Evolutionary conservation across 257 asterid species (phyloP), one percentile per base, ranked within the genome.

Genomic region (Nicotiana knightiana): DNA sequence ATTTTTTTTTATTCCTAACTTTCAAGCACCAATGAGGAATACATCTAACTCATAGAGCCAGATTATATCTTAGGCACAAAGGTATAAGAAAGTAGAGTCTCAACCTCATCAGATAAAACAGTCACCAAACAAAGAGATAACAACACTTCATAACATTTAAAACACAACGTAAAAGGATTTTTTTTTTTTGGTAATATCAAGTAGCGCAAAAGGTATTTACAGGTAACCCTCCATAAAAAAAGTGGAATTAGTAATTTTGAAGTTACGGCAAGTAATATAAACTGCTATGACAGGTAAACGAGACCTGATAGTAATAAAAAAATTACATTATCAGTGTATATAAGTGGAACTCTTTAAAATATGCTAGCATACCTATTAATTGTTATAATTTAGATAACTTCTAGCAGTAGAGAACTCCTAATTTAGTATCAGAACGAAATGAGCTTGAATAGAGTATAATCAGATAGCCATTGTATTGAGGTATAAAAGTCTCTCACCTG

Each of bases 401-500:
- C 58, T 70, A 70, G 35, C n/a, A n/a, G 21, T 3, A 13, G 11
- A 46, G 15, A 24, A 51, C 59, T 46, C 59, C 0, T 71, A 71
- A 21, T 21, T 71, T 71, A 21, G 37, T 71, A 43, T 21, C 24
- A 18, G 55, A 71, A 46, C 4, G 26, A 71, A n/a, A 43, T 39
- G 46, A 32, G 35, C 35, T n/a, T 11, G 0, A 39, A n/a, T 67
- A 35, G 73, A 67, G 53, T 67, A 26, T 28, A 17, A 26, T 54
- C 58, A 32, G 2, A 62, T 9, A 67, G 12, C 24, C 10, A 46
- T 6, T 18, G 30, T 16, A 48, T 35, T 51, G 32, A 16, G 63
- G 21, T 48, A 32, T 51, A 61, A 57, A 51, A 67, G 61, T 13
- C 46, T 54, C 80, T 57, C 81, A 93, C 99, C 96, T 91, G 94